Evolutionary conservation across 345 rosid genomes (phyloP).

Genomic region (Psidium friedrichsthalianum): DNA sequence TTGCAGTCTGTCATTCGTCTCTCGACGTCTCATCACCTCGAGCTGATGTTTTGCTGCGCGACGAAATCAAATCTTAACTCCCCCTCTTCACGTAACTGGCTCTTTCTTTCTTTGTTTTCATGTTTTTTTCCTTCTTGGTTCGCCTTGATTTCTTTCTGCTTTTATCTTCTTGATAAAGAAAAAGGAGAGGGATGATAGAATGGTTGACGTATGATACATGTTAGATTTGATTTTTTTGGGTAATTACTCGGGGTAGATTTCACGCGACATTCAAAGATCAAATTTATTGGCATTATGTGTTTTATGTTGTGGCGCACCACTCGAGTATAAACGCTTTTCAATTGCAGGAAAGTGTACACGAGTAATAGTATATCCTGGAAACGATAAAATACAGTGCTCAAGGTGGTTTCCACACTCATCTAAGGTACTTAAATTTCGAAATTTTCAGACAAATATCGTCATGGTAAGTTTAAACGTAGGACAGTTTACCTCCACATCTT

Average conservation of each 20-base stretch:
- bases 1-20: neutral
- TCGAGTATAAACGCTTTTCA: neutral
- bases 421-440: neutral
- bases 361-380: neutral
- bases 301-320: neutral
- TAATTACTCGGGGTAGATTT: neutral
- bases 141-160: neutral
- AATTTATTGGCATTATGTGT: neutral
- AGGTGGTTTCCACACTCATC: neutral
- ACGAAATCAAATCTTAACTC: slow-evolving; percentile 3
- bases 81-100: neutral
- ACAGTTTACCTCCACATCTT: neutral
- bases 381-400: too few relatives aligned
- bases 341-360: neutral
- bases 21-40: neutral
- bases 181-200: neutral
- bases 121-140: neutral
- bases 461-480: neutral
- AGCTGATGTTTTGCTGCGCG: neutral
- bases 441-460: neutral
- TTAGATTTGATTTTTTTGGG: neutral
- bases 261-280: too few relatives aligned
- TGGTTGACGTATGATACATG: neutral
- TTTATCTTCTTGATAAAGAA: neutral
- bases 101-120: neutral